Percentiles rank a stretch among this genome's conserved stretches.
Conservation (phyloP, 352 stramenopile genomes). For the Albugo laibachii region DNA sequence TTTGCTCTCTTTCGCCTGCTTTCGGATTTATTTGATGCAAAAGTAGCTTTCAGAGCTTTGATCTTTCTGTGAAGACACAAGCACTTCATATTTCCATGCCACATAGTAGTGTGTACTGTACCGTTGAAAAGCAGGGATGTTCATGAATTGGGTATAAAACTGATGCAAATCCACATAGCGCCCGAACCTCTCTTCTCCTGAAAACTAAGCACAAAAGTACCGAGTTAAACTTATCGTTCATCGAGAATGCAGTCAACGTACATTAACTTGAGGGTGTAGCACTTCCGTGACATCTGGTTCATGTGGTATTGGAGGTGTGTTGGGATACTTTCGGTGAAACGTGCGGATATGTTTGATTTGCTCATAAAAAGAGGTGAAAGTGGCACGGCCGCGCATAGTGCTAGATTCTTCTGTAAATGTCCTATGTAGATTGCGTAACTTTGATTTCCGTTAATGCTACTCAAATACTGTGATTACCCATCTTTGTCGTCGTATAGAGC, state of each 20-base stretch:
- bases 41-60: too few species aligned
- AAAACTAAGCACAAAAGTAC: conserved; percentile 25
- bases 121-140: conserved; percentile 41
- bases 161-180: conserved; percentile 82
- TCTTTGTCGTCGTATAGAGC: conserved; percentile 73
- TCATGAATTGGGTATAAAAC: conserved; percentile 64
- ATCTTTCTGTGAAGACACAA: too few species aligned
- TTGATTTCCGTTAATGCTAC: not conserved
- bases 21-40: too few species aligned
- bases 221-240: not conserved
- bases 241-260: conserved; percentile 5
- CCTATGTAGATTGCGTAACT: conserved; percentile 7
- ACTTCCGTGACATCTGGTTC: conserved; percentile 36
- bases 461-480: conserved; percentile 5
- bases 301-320: conserved; percentile 29
- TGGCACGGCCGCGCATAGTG: conserved; percentile 43
- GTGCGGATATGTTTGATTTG: conserved; percentile 66
- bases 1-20: not conserved
- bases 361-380: conserved; percentile 81
- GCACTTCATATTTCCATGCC: too few species aligned
- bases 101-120: conserved; percentile 2
- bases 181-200: conserved; percentile 73
- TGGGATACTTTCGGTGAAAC: conserved; percentile 75
- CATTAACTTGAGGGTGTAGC: conserved; percentile 35
- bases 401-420: conserved; percentile 62